These are phyloP conservation scores for Populus pruinosa DNA, from an alignment of 345 rosid genomes.

Conservation along the genomic window DNA sequence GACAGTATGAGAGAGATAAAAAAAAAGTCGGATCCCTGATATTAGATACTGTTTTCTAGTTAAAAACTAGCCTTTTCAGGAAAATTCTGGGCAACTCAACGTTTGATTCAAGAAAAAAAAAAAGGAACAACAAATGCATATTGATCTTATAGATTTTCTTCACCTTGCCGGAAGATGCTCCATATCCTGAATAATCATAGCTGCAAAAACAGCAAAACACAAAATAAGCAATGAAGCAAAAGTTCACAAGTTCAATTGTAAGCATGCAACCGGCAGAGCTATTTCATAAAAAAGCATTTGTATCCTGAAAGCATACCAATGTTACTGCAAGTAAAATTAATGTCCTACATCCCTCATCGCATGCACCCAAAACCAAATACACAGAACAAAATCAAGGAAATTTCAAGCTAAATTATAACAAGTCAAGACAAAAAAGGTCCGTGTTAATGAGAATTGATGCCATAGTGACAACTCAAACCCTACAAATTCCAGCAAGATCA, in stretches of 20 bases:
- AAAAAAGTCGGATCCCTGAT: not conserved
- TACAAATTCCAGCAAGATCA: not conserved
- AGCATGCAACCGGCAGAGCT: not conserved
- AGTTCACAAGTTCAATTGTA: not conserved
- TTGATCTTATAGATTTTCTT: not conserved
- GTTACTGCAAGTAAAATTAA: not conserved
- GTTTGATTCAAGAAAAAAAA: not conserved
- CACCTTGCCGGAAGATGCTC: conserved; percentile 98
- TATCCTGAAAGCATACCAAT: not conserved
- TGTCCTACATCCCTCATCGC: not conserved
- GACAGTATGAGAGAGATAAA: not conserved
- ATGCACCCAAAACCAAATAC: not conserved
- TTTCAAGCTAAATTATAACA: not conserved
- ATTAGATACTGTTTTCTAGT: not conserved
- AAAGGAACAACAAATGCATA: too few relatives aligned
- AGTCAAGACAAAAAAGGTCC: not conserved
- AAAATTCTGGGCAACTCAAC: not conserved
- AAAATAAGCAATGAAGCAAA: not conserved
- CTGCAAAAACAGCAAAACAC: conserved; percentile 38
- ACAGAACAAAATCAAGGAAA: not conserved
- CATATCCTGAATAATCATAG: conserved; percentile 99
- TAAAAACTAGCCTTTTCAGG: not conserved
- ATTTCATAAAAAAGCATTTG: not conserved
- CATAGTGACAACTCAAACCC: not conserved
- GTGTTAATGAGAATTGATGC: not conserved